Conservation (phyloP, 2,329 filamentous ascomycete species). For the Fusarium decemcellulare region DNA sequence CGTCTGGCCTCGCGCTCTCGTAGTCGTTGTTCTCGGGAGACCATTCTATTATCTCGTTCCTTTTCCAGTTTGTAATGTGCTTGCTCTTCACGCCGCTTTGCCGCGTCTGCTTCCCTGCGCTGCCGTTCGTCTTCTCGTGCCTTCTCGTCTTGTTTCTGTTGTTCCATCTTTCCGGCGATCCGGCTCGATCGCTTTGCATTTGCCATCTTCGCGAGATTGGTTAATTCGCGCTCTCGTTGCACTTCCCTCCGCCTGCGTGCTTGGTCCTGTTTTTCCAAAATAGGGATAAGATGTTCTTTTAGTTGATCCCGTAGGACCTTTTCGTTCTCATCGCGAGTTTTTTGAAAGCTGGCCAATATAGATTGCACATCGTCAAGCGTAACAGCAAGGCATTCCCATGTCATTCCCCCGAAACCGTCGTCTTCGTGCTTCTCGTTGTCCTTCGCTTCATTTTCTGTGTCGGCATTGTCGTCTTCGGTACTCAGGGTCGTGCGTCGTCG, state of each 20-base stretch:
- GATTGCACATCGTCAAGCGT: conserved; percentile 82
- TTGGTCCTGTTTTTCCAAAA: conserved; percentile 85
- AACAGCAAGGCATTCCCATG: conserved; percentile 93
- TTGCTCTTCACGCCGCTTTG: conserved; percentile 77
- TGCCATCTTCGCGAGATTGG: conserved; percentile 89
- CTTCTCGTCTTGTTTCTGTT: conserved; percentile 80
- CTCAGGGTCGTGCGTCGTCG: conserved; percentile 71
- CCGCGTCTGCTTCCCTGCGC: conserved; percentile 68
- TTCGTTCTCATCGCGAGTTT: conserved; percentile 87
- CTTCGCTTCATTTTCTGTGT: conserved; percentile 53
- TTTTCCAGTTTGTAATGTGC: conserved; percentile 72
- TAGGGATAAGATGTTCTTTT: conserved; percentile 83
- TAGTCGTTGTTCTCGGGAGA: conserved; percentile 87
- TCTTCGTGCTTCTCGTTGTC: conserved; percentile 58
- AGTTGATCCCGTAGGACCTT: conserved; percentile 81
- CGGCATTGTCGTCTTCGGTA: conserved; percentile 50
- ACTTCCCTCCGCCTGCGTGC: conserved; percentile 78
- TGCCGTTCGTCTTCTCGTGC: conserved; percentile 75
- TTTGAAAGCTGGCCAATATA: conserved; percentile 80
- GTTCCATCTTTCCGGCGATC: conserved; percentile 85
- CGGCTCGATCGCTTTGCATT: conserved; percentile 94
- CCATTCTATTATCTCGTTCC: conserved; percentile 83
- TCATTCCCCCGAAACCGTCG: conserved; percentile 80
- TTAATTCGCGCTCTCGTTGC: conserved; percentile 81
- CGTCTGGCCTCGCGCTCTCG: conserved; percentile 89